Percentiles rank a stretch among this genome's conserved stretches.
phyloP scores from a whole-genome alignment of 306 rosid genomes.

The Quercus glauca region DNA sequence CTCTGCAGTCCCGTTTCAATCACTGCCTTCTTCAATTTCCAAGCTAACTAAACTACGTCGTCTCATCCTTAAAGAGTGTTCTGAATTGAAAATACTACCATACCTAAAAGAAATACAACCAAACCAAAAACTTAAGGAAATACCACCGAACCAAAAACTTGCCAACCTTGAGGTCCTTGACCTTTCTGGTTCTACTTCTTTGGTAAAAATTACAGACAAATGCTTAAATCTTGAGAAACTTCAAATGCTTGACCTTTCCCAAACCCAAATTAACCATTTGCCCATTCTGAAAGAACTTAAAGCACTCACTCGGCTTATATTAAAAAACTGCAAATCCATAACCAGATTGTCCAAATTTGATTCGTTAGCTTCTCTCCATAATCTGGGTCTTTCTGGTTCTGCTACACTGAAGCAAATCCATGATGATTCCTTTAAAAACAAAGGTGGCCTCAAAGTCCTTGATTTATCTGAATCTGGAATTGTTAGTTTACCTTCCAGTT shows the following conservation, averaged over 20 bases:
- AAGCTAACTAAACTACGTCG: slow-evolving; percentile 12
- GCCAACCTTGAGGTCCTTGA: slow-evolving; percentile 29
- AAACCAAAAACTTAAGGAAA: no score
- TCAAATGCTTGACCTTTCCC: slow-evolving; percentile 27
- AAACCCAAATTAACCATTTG: slow-evolving; percentile 14
- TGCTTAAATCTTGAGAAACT: slow-evolving; percentile 11
- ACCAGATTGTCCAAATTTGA: slow-evolving; percentile 11
- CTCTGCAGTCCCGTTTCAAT: slow-evolving; percentile 14
- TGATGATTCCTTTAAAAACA: slow-evolving; percentile 15
- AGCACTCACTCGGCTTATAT: slow-evolving; percentile 13
- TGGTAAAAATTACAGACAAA: slow-evolving; percentile 9
- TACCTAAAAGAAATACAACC: background rate
- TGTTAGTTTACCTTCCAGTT: slow-evolving; percentile 7
- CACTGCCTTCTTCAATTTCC: slow-evolving; percentile 30
- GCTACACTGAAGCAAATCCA: background rate
- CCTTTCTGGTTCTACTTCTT: slow-evolving; percentile 31
- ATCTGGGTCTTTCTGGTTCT: slow-evolving; percentile 31
- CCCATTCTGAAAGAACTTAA: slow-evolving; percentile 20
- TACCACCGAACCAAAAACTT: background rate
- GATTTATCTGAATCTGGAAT: slow-evolving; percentile 24
- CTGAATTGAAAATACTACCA: slow-evolving; percentile 15
- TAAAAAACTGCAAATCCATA: slow-evolving; percentile 12
- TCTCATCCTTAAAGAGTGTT: slow-evolving; percentile 27
- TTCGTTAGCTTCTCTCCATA: slow-evolving; percentile 10
- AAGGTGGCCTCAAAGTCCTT: slow-evolving; percentile 23